phyloP scores from a whole-genome alignment of 2,329 filamentous ascomycete genomes.

The Talaromyces sp. region DNA sequence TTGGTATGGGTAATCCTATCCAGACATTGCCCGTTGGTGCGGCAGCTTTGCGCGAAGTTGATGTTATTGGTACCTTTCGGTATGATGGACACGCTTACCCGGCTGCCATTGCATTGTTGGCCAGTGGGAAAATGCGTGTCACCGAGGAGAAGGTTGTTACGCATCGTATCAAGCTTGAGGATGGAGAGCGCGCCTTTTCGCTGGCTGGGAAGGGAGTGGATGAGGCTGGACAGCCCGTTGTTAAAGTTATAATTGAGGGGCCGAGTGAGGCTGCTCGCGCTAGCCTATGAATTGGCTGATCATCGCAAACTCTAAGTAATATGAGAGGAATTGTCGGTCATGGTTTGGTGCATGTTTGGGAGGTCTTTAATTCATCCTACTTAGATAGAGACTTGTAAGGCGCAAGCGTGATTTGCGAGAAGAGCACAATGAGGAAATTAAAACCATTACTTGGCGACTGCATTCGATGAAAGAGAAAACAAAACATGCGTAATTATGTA shows the following conservation, averaged over 20 bases:
- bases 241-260: slow-evolving; percentile 55
- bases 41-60: slow-evolving; percentile 59
- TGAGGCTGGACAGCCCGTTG: slow-evolving; percentile 54
- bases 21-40: slow-evolving; percentile 58
- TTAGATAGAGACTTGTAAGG: no score
- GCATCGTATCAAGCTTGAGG: slow-evolving; percentile 52
- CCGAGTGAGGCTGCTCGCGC: slow-evolving; percentile 14
- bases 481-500: no score
- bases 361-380: no score
- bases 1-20: slow-evolving; percentile 60
- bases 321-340: no score
- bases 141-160: slow-evolving; percentile 57
- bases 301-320: no score
- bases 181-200: slow-evolving; percentile 55
- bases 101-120: slow-evolving; percentile 56
- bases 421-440: no score
- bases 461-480: no score
- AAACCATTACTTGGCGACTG: no score
- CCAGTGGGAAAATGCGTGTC: slow-evolving; percentile 51
- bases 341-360: no score
- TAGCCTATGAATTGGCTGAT: no score
- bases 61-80: slow-evolving; percentile 60
- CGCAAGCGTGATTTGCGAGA: no score
- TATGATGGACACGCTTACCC: slow-evolving; percentile 58
- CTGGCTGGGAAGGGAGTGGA: slow-evolving; percentile 55